These are phyloP conservation scores for Suillus fuscotomentosus DNA, from an alignment of 768 basidiomycete species.

Conservation along the genomic window DNA sequence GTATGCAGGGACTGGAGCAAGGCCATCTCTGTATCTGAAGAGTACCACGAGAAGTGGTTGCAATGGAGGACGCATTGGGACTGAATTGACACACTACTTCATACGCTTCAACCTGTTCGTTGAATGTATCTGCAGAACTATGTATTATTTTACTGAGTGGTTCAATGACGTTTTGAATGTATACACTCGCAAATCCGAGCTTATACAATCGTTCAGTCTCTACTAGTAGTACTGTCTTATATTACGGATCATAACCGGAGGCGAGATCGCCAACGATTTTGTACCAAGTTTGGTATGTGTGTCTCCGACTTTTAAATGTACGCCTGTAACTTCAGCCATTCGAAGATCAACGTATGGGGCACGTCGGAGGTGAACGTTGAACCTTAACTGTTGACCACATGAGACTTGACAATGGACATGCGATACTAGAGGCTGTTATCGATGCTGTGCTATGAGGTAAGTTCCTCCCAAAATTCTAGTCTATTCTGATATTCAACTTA, in stretches of 20 bases:
- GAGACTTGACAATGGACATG: no score
- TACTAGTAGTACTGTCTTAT: not conserved
- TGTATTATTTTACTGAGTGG: not conserved
- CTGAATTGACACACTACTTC: not conserved
- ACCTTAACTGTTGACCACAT: not conserved
- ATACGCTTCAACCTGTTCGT: not conserved
- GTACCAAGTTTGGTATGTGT: slow-evolving; percentile 48
- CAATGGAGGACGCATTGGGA: not conserved
- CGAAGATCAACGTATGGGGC: no score
- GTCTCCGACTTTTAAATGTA: not conserved
- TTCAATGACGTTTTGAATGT: not conserved
- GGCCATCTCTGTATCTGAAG: slow-evolving; percentile 13
- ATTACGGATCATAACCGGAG: not conserved
- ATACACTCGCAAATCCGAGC: no score
- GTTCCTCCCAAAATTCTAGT: no score
- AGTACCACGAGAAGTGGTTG: slow-evolving; percentile 1
- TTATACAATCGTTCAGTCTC: not conserved
- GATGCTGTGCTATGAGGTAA: no score
- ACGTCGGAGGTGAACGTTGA: no score
- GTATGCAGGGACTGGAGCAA: slow-evolving; percentile 25
- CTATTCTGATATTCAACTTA: no score
- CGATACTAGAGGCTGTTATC: not conserved
- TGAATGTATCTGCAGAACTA: not conserved
- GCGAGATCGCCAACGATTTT: slow-evolving; percentile 45
- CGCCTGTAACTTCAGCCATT: not conserved